Base-by-base conservation (phyloP, 108 stramenopile species). In the Epithemia pelagica region DNA sequence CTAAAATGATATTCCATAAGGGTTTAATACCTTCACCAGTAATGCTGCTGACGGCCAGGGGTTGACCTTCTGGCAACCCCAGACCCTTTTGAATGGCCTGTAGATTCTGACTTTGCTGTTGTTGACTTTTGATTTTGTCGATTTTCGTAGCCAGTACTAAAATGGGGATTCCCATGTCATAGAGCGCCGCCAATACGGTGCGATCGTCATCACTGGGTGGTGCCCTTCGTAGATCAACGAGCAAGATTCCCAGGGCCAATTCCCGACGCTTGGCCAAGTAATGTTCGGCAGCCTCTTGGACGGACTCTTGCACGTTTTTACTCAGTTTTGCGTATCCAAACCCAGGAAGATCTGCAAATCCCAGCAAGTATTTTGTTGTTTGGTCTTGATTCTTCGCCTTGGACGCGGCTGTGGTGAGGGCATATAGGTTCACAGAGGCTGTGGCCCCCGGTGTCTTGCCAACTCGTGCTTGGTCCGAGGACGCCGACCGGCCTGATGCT, bases 241-340 rank as follows among this genome's bases (percentile, higher is more conserved):
- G 74, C 29, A 97, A 74, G 31, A 96, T 74, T 15, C 86, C 87
- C 51, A 97, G 72, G 46, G 86, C 83, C 21, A 97, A 71, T 72
- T 94, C 91, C 62, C 89, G 75, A 5, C 95, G 79, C n/a, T 77
- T 82, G 28, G 70, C 84, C 32, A 97, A 73, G 75, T 97, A 97
- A 46, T 79, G 68, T 68, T 90, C 92, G 52, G 89, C 89, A 1
- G 90, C 79, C 53, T 67, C 76, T 67, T 91, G 86, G 1, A 97
- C 88, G 37, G 74, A 72, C 64, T 89, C 86, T 67, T 96, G 86
- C 18, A 65, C 72, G 28, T 88, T 91, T 69, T 95, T 95, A 60
- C 73, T 71, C 29, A 97, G 62, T 68, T 92, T 96, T 8, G 96
- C 96, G 80, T 94, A 97, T 25, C 96, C 96, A 73, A 95, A 97